Conservation (phyloP, 768 basidiomycete genomes). For the Ramaria sp. region DNA sequence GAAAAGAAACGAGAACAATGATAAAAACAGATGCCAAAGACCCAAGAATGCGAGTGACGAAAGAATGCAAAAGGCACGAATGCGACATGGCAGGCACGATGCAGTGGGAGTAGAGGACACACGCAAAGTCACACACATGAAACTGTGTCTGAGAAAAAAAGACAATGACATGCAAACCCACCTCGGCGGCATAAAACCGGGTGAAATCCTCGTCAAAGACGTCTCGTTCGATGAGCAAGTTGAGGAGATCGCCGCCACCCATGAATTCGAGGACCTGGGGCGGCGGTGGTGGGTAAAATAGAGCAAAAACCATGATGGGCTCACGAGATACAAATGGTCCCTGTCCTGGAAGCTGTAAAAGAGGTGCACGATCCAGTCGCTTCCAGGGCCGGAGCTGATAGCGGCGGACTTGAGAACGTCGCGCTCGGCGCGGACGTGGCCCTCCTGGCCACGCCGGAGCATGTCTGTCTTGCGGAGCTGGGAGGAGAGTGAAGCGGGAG, state of each 20-base stretch:
- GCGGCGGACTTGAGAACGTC: slow-evolving; percentile 90
- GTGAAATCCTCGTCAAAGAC: slow-evolving; percentile 87
- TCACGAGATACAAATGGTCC: slow-evolving; percentile 88
- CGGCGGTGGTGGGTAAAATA: not conserved
- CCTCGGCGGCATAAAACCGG: slow-evolving; percentile 92
- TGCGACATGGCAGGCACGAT: no score
- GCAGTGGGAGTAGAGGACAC: no score
- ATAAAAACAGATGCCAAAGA: no score
- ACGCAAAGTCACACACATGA: no score
- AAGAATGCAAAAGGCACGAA: no score
- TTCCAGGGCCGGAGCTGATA: slow-evolving; percentile 58
- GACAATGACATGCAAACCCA: slow-evolving; percentile 22
- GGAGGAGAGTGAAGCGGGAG: slow-evolving; percentile 7
- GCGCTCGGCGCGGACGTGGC: slow-evolving; percentile 91
- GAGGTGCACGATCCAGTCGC: slow-evolving; percentile 91
- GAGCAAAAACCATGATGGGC: slow-evolving; percentile 16
- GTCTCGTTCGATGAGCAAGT: slow-evolving; percentile 87
- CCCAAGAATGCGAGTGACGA: no score
- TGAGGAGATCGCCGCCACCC: slow-evolving; percentile 94
- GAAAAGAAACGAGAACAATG: no score
- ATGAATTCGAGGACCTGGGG: slow-evolving; percentile 80
- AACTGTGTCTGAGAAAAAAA: no score
- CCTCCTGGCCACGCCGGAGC: slow-evolving; percentile 95
- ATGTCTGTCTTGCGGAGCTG: slow-evolving; percentile 84
- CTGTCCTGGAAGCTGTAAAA: slow-evolving; percentile 93